Base-by-base conservation (phyloP, 2,329 filamentous ascomycete species). In the Fusarium newnesense region DNA sequence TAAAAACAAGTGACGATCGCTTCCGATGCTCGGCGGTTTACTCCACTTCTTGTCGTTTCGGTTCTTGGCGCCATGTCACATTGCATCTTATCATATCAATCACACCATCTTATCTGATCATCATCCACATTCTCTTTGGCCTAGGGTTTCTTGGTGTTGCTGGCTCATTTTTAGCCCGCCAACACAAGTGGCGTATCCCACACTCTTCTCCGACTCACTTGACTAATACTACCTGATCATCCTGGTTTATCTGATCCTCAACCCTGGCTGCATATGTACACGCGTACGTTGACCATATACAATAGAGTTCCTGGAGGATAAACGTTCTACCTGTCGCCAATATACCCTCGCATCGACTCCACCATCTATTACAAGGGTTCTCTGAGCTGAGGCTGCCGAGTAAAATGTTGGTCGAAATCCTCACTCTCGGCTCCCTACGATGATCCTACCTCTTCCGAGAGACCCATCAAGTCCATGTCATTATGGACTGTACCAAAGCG, bases 61-160 rank as follows among this genome's bases (percentile, higher is more conserved):
- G 39, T 30, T 28, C 56, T 57, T 70, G 43, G 67, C 67, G 52
- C 43, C 40, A 52, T 52, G 46, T 70, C 52, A 57, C 58, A 53
- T 66, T 57, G 24, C 54, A 64, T 74, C 67, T 67, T 74, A 74
- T 71, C 67, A 65, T 64, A 69, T 71, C 73, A 64, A 74, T 75
- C 73, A 66, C 58, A 52, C 47, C 70, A 75, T 64, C 73, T 74
- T 74, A 75, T 75, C 73, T 74, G 73, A 75, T 75, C 61, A 67
- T 34, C 36, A 43, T 24, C 24, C 42, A 36, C 42, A 37, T 42
- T 59, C 50, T 34, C 24, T 49, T 54, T 60, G 32, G 52, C 40
- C 43, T n/a, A 21, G n/a, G 24, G 37, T 43, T 46, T 56, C 42
- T 43, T 54, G 36, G 54, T 37, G 26, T 56, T 54, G 50, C 47